Evolutionary conservation across 257 asterid species (phyloP).

Genomic region (Henckelia pumila): DNA sequence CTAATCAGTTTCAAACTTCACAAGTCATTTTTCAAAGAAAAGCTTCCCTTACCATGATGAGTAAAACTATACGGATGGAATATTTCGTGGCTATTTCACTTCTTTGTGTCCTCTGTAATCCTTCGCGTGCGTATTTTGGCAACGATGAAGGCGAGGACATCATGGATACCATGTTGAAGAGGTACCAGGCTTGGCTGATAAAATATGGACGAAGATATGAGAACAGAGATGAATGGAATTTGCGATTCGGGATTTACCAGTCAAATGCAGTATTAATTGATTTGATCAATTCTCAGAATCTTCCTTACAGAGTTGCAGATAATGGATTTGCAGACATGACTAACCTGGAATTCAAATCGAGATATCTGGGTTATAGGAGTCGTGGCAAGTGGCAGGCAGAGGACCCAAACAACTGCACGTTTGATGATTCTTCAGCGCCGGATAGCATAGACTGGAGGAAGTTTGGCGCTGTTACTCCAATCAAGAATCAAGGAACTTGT

Average conservation of each 20-base stretch:
- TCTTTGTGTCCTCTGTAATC: constrained; percentile 25
- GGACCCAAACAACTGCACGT: constrained; percentile 2
- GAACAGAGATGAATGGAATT: constrained; percentile 45
- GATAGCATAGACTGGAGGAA: constrained; percentile 60
- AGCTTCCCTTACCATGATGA: constrained; percentile 26
- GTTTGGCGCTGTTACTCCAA: constrained; percentile 56
- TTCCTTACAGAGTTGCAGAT: constrained; percentile 50
- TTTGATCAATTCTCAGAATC: constrained; percentile 52
- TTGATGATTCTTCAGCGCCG: constrained; percentile 17
- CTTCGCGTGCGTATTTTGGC: constrained; percentile 28
- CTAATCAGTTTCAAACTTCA: constrained; percentile 16
- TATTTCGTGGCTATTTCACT: constrained; percentile 25
- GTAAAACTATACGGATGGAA: constrained; percentile 13
- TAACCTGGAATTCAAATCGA: constrained; percentile 51
- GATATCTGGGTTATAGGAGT: constrained; percentile 44
- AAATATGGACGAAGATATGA: constrained; percentile 33
- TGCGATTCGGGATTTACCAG: constrained; percentile 56
- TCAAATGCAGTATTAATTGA: constrained; percentile 48
- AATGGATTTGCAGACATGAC: constrained; percentile 72
- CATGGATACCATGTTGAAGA: constrained; percentile 29
- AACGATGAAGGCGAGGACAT: neutral
- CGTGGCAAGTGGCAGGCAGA: neutral
- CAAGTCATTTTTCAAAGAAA: constrained; percentile 8
- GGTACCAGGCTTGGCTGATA: constrained; percentile 49
- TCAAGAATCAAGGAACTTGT: constrained; percentile 57